phyloP scores from a whole-genome alignment of 345 rosid species.

The Euphorbia peplus region DNA sequence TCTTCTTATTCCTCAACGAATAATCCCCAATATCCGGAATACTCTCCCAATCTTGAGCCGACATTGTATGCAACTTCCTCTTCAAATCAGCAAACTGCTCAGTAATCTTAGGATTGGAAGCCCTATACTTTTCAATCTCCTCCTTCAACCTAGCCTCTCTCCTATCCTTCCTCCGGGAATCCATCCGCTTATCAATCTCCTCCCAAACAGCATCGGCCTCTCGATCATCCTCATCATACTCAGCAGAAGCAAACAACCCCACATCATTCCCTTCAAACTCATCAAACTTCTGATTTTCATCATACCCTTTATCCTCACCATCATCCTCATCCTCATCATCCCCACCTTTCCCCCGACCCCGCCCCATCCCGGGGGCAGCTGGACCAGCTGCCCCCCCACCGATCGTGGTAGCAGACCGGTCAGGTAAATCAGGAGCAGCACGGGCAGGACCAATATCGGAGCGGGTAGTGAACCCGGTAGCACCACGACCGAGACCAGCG shows the following conservation, averaged over 20 bases:
- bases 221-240: conserved; percentile 90
- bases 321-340: conserved; percentile 87
- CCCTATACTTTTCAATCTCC: conserved; percentile 87
- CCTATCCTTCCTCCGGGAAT: conserved; percentile 80
- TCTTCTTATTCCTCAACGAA: conserved; percentile 81
- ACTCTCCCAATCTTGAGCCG: conserved; percentile 79
- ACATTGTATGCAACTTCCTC: conserved; percentile 66
- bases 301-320: conserved; percentile 81
- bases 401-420: conserved; percentile 56
- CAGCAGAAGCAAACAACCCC: conserved; percentile 85
- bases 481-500: conserved; percentile 96
- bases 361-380: conserved; percentile 48
- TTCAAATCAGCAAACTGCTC: conserved; percentile 95
- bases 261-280: conserved; percentile 96
- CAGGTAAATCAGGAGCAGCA: conserved; percentile 89
- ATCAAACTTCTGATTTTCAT: conserved; percentile 93
- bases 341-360: conserved; percentile 64
- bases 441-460: conserved; percentile 97
- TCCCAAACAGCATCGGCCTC: conserved; percentile 98
- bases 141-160: conserved; percentile 81
- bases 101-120: conserved; percentile 86
- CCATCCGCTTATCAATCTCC: conserved; percentile 81
- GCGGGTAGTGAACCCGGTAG: conserved; percentile 94
- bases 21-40: conserved; percentile 92
- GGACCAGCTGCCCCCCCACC: conserved; percentile 55